These are phyloP conservation scores for Chlamydomonas sphaeroides DNA, from an alignment of 139 green algal genomes.

Conservation along the genomic window DNA sequence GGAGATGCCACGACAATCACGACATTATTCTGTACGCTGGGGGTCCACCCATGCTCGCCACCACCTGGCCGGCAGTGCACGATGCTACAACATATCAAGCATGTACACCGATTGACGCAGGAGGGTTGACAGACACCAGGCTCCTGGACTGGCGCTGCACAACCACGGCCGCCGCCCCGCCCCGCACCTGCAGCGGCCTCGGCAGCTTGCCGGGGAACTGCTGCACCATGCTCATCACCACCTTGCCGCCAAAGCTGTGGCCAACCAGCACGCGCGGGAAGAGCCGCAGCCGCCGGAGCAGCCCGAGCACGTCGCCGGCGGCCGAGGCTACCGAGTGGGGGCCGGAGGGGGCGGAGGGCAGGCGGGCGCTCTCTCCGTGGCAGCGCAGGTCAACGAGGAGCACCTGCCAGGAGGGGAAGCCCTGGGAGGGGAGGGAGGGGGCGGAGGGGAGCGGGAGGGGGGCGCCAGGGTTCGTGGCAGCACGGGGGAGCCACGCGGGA, in stretches of 20 bases:
- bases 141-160: too few relatives aligned
- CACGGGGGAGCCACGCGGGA: too few relatives aligned
- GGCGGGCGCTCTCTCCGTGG: constrained; percentile 84
- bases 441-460: too few relatives aligned
- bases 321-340: constrained; percentile 68
- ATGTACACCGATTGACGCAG: too few relatives aligned
- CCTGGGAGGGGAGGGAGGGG: constrained; percentile 43
- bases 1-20: too few relatives aligned
- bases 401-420: constrained; percentile 88
- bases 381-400: constrained; percentile 93
- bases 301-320: constrained; percentile 75
- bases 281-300: constrained; percentile 83
- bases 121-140: too few relatives aligned
- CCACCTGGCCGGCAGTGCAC: too few relatives aligned
- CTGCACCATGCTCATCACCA: constrained; percentile 90
- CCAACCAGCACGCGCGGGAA: constrained; percentile 92
- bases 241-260: constrained; percentile 94
- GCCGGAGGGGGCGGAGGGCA: constrained; percentile 4
- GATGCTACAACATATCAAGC: too few relatives aligned
- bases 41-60: too few relatives aligned
- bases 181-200: constrained; percentile 80
- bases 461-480: too few relatives aligned
- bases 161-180: not conserved
- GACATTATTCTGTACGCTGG: too few relatives aligned
- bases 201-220: constrained; percentile 84